phyloP scores from a whole-genome alignment of 2,329 filamentous ascomycete species.

The Sclerotinia spermophila region DNA sequence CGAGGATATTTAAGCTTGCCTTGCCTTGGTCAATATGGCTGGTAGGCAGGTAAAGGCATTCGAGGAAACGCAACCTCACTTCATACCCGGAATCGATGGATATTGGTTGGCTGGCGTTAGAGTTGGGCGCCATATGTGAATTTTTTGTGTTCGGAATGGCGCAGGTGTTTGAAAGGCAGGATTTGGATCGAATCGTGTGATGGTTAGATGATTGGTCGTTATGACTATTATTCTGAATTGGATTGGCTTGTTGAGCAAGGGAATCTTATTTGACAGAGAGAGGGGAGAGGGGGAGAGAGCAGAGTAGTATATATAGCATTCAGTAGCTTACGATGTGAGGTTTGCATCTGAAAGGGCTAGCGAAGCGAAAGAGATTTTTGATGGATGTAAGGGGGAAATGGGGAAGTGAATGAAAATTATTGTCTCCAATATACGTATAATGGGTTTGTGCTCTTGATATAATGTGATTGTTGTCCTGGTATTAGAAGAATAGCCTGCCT shows the following conservation, averaged over 20 bases:
- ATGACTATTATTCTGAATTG: not conserved
- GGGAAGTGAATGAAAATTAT: not conserved
- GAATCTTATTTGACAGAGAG: not conserved
- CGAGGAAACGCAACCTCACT: slow-evolving; percentile 11
- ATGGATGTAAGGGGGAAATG: not conserved
- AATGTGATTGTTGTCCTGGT: not conserved
- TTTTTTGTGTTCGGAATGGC: slow-evolving; percentile 7
- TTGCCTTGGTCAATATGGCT: not conserved
- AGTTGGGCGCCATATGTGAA: slow-evolving; percentile 3
- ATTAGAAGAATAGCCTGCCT: no score
- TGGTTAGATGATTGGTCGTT: not conserved
- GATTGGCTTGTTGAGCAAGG: not conserved
- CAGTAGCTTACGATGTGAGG: not conserved
- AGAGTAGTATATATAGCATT: not conserved
- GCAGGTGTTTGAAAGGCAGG: not conserved
- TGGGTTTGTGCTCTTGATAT: not conserved
- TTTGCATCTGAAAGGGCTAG: slow-evolving; percentile 4
- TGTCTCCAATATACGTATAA: not conserved
- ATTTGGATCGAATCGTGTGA: not conserved
- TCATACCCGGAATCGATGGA: slow-evolving; percentile 17
- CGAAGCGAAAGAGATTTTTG: slow-evolving; percentile 1
- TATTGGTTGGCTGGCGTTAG: slow-evolving; percentile 10
- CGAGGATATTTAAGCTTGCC: slow-evolving; percentile 10
- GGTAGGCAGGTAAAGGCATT: slow-evolving; percentile 6
- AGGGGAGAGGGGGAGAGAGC: not conserved